Base-by-base conservation (phyloP, 148 eudicot species). In the Linanthus parryae region DNA sequence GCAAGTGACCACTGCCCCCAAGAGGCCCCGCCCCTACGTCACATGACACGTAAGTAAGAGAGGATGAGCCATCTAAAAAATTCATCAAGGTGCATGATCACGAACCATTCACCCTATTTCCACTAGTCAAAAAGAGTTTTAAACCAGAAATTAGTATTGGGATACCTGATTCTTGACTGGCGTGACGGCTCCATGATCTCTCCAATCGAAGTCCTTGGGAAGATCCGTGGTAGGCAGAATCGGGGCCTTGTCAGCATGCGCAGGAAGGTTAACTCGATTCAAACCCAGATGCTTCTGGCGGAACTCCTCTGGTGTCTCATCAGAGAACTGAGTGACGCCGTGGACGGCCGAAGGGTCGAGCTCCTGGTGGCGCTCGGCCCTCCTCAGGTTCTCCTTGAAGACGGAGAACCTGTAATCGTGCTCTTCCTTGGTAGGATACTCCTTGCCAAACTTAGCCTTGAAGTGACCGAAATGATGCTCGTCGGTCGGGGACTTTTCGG, bases 301-400 rank as follows among this genome's bases (percentile, higher is more conserved):
- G 39, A 82, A 82, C 71, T 82, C 89, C 8, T 64, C 43, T 48
- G 58, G 71, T 27, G 77, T 75, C 50, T 75, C 45, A 50, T 82
- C 84, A 13, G 78, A 82, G 63, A 82, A 82, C 59, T 52, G 76
- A 21, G 89, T 82, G 12, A 82, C 89, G 3, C 89, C 89, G 37
- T 82, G 89, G 15, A 36, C 44, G 1, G 89, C 84, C 24, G 68
- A 58, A 1, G 84, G 84, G 52, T 82, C 89, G 1, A 78, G 72
- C 41, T 16, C 45, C 59, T 82, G 89, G 54, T 82, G 65, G 16
- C 65, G 51, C 60, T 62, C 47, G 0, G 89, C 89, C 2, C 70
- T 82, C 41, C 71, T 77, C 40, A 82, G 16, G 61, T 82, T 82
- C 46, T 80, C 61, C 65, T 45, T 57, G 48, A 83, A 83, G 16